phyloP scores from a whole-genome alignment of 768 basidiomycete genomes.

The Boletus eberwhitei region DNA sequence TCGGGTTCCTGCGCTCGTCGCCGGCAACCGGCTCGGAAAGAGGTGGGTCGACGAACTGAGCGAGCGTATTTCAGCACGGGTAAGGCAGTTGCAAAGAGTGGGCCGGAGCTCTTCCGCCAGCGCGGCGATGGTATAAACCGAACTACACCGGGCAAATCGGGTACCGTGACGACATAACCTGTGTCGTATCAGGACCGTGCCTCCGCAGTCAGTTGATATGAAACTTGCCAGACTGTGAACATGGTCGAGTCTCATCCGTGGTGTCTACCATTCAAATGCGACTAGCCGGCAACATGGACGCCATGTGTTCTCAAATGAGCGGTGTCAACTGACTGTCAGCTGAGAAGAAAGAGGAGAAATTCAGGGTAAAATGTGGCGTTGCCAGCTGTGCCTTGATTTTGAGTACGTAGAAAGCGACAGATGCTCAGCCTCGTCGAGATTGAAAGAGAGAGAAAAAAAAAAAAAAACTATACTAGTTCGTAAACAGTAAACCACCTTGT shows the following conservation, averaged over 20 bases:
- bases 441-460: conserved; percentile 5
- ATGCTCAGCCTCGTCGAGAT: conserved; percentile 15
- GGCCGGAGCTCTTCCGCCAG: conserved; percentile 14
- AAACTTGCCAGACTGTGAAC: too few species aligned
- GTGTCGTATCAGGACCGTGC: neutral
- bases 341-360: neutral
- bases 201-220: neutral
- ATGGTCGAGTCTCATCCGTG: too few species aligned
- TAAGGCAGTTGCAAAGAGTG: neutral
- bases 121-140: conserved; percentile 13
- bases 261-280: too few species aligned
- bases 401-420: neutral
- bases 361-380: conserved; percentile 1
- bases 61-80: too few species aligned
- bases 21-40: too few species aligned
- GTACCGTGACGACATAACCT: conserved; percentile 26
- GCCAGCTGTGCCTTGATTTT: conserved; percentile 12
- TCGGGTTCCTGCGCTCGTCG: too few species aligned
- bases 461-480: neutral
- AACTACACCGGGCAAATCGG: conserved; percentile 17
- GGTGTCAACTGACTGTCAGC: neutral
- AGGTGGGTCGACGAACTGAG: conserved; percentile 10
- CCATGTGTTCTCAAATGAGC: too few species aligned
- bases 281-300: too few species aligned
- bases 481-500: neutral